These are phyloP conservation scores for Kwoniella botswanensis DNA, from an alignment of 768 basidiomycete species.

Conservation along the genomic window DNA sequence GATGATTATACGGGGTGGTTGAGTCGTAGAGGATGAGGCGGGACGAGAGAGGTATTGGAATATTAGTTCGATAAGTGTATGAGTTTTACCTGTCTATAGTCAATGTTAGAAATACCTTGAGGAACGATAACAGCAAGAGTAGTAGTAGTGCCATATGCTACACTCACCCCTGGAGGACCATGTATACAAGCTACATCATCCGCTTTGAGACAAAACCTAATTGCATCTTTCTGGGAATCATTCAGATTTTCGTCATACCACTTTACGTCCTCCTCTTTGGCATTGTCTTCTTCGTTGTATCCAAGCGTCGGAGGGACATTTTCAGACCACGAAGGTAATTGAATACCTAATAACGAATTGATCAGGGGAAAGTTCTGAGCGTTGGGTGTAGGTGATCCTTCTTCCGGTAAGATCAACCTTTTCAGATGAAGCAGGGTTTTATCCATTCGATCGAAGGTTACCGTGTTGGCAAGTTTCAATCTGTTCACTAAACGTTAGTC, in stretches of 20 bases:
- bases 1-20: slow-evolving; percentile 45
- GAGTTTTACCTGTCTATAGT: slow-evolving; percentile 87
- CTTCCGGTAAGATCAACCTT: slow-evolving; percentile 57
- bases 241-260: slow-evolving; percentile 83
- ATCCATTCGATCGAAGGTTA: slow-evolving; percentile 93
- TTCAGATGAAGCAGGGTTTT: slow-evolving; percentile 74
- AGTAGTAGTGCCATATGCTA: no score
- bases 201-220: slow-evolving; percentile 78
- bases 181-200: slow-evolving; percentile 89
- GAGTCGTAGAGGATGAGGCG: slow-evolving; percentile 13
- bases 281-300: slow-evolving; percentile 36
- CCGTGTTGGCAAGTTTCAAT: slow-evolving; percentile 87
- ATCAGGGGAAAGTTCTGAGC: slow-evolving; percentile 63
- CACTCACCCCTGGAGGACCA: slow-evolving; percentile 81
- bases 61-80: slow-evolving; percentile 91
- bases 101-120: background rate
- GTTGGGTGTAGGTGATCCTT: slow-evolving; percentile 40
- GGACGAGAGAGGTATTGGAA: slow-evolving; percentile 64
- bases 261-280: slow-evolving; percentile 53
- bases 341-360: slow-evolving; percentile 74
- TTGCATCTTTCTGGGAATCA: slow-evolving; percentile 79
- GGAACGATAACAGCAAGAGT: no score
- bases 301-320: slow-evolving; percentile 58
- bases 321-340: slow-evolving; percentile 38
- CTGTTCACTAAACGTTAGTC: slow-evolving; percentile 36